Conservation (phyloP, 2,329 filamentous ascomycete species). For the Mariannaea sp. region DNA sequence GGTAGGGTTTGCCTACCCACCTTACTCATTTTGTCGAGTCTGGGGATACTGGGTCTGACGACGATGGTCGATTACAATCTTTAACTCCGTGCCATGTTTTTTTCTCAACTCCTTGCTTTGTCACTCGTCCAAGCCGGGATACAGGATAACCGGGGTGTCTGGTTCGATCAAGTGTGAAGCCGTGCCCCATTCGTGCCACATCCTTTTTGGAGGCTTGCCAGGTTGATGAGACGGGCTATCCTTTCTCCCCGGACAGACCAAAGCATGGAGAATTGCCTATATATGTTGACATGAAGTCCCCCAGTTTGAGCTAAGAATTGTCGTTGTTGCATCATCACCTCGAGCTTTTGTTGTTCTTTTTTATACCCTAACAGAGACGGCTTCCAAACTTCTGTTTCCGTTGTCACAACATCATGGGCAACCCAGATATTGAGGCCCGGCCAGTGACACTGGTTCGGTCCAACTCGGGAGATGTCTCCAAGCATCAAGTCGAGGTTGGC, state of each 20-base stretch:
- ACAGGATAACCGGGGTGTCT: constrained; percentile 15
- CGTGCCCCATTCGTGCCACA: constrained; percentile 34
- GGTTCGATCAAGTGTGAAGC: constrained; percentile 1
- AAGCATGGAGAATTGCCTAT: constrained; percentile 23
- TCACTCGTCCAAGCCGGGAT: constrained; percentile 6
- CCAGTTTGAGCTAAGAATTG: constrained; percentile 6
- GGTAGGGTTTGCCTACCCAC: neutral
- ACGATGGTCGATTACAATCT: constrained; percentile 1
- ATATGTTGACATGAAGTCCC: constrained; percentile 30
- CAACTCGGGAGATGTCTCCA: constrained; percentile 34
- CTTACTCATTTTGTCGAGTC: constrained; percentile 4
- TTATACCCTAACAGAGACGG: neutral
- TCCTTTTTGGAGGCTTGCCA: constrained; percentile 15
- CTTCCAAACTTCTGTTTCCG: neutral
- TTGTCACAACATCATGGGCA: constrained; percentile 26
- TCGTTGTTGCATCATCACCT: constrained; percentile 12
- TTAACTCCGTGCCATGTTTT: neutral
- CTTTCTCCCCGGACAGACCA: constrained; percentile 27
- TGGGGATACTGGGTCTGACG: constrained; percentile 2
- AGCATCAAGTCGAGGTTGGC: constrained; percentile 41
- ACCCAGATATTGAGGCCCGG: constrained; percentile 38
- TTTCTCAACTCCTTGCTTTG: neutral
- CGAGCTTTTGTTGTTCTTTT: neutral
- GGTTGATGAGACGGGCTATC: constrained; percentile 24
- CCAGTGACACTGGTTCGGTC: constrained; percentile 32